Base-by-base conservation (phyloP, 2,329 filamentous ascomycete species). In the Alternaria arborescens region DNA sequence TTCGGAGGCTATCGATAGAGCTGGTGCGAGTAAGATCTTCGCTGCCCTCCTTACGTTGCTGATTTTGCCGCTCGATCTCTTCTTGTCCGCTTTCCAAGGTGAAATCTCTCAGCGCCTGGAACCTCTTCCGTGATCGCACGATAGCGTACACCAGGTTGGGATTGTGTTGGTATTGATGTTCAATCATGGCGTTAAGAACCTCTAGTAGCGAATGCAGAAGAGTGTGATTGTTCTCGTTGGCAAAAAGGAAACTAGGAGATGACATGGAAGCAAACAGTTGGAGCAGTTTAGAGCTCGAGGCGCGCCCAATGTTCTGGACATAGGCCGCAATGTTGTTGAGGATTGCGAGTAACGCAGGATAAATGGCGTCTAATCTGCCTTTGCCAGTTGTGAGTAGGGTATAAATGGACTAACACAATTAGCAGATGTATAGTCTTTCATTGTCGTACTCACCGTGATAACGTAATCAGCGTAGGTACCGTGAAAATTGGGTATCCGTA, bases 401-500 rank as follows among this genome's bases (percentile, higher is more conserved):
- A 76, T 97, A 96, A 62, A 98, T 94, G 7, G 94, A 97, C 88
- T 94, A 62, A 43, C 7, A 8, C 44, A 28, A 54, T 80, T 52
- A 81, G 77, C 48, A 66, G 22, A 38, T 7, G 24, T 26, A 28
- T 41, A 3, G 0, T 12, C 11, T 14, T 5, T 34, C 8, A 32
- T 26, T 5, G 8, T 12, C 18, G 22, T 38, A 50, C 88, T 80
- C 81, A 92, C 91, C 73, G 94, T 94, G 61, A 99, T 91, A 53
- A 99, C 83, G 74, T 95, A 98, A 79, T 99, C 95, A 22, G 91
- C 93, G 79, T 98, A 98, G 16, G 91, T 92, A 34, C 95, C 95
- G 66, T 87, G 88, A 79, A 99, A 99, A 12, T 91, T 91, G 12
- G 87, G 85, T 64, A 99, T 89, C 61, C 92, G 87, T 70, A 99